phyloP scores from a whole-genome alignment of 495 filamentous ascomycete genomes.

The Annulohypoxylon moriforme region DNA sequence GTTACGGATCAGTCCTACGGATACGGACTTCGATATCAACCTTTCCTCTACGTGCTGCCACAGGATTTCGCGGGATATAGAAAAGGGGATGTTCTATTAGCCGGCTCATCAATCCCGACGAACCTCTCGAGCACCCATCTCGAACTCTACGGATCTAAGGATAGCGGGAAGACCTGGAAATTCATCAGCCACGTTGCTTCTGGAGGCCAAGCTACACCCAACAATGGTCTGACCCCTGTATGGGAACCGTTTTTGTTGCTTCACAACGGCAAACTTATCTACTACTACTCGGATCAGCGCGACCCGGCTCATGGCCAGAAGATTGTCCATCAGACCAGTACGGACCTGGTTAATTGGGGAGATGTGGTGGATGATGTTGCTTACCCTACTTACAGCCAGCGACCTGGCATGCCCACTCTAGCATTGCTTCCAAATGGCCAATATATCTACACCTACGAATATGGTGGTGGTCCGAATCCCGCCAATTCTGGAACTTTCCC shows the following conservation, averaged over 20 bases:
- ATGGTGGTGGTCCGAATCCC: constrained; percentile 61
- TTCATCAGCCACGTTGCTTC: constrained; percentile 73
- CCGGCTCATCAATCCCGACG: constrained; percentile 72
- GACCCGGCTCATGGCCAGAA: constrained; percentile 74
- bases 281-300: constrained; percentile 77
- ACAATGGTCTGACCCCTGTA: constrained; percentile 72
- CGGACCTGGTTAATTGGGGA: constrained; percentile 68
- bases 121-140: constrained; percentile 72
- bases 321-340: constrained; percentile 69
- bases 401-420: constrained; percentile 75
- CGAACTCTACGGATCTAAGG: constrained; percentile 72
- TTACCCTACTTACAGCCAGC: constrained; percentile 67
- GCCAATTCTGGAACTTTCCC: constrained; percentile 57
- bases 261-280: constrained; percentile 66
- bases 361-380: constrained; percentile 69
- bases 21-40: constrained; percentile 75
- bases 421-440: constrained; percentile 68
- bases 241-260: constrained; percentile 77
- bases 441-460: constrained; percentile 73
- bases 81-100: constrained; percentile 69
- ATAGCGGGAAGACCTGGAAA: constrained; percentile 70
- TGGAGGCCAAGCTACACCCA: constrained; percentile 70
- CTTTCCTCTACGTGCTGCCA: constrained; percentile 70
- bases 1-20: constrained; percentile 72
- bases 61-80: constrained; percentile 65